Percentiles rank a stretch among this genome's conserved stretches.
Evolutionary conservation across 2,329 filamentous ascomycete genomes (phyloP).

Genomic region (Tolypocladium pustulatum): DNA sequence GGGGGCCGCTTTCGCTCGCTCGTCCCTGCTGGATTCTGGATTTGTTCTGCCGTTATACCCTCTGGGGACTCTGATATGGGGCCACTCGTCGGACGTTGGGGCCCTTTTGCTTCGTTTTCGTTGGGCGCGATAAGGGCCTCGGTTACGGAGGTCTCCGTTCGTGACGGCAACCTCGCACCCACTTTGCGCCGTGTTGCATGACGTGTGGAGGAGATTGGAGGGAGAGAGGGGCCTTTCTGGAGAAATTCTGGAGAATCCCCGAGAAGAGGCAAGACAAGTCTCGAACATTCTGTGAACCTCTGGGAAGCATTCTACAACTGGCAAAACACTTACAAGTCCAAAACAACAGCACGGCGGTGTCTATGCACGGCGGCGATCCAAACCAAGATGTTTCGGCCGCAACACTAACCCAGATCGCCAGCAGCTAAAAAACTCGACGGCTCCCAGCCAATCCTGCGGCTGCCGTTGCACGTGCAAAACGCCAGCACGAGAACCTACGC

Average conservation of each 20-base stretch:
- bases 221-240: background rate
- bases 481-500: background rate
- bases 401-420: background rate
- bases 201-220: background rate
- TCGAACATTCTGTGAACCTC: no score
- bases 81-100: background rate
- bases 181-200: background rate
- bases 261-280: background rate
- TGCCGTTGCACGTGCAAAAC: background rate
- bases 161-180: background rate
- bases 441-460: background rate
- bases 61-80: background rate
- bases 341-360: background rate
- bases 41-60: background rate
- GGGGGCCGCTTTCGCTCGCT: background rate
- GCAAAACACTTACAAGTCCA: background rate
- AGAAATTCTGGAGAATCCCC: background rate
- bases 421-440: background rate
- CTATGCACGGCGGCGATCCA: background rate
- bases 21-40: background rate
- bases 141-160: background rate
- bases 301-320: no score
- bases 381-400: background rate
- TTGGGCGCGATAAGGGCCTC: background rate
- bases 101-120: background rate